Percentiles rank a stretch among this genome's conserved stretches.
Evolutionary conservation across 108 stramenopile species (phyloP).

Genomic region (Stephanodiscus minutulus): DNA sequence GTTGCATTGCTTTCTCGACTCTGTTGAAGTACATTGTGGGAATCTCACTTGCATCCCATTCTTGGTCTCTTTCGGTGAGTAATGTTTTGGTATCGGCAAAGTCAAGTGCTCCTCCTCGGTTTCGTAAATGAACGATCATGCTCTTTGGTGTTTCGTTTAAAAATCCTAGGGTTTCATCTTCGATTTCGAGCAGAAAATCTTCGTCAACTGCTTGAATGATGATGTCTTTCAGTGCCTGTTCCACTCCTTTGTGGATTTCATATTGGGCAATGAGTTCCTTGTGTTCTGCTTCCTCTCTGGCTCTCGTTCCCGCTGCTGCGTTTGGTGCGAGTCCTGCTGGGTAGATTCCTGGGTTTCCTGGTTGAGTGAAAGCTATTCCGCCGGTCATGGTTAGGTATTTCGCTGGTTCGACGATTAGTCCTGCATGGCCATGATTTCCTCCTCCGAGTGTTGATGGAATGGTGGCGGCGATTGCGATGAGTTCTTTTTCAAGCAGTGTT

Average conservation of each 20-base stretch:
- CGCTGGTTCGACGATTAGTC: too few species aligned
- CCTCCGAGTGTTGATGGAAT: too few species aligned
- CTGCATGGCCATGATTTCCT: too few species aligned
- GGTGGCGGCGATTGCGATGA: too few species aligned
- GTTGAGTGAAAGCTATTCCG: neutral
- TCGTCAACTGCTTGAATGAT: slow-evolving; percentile 1
- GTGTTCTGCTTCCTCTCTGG: slow-evolving; percentile 10
- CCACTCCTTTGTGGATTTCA: neutral
- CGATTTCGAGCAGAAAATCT: neutral
- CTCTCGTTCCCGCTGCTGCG: neutral
- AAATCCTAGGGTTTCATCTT: neutral
- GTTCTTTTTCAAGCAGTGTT: too few species aligned
- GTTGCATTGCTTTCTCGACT: neutral
- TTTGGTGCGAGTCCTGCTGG: neutral
- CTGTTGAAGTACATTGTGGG: slow-evolving; percentile 3
- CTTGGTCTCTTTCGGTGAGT: neutral
- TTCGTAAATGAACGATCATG: neutral
- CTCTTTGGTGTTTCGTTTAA: slow-evolving; percentile 1
- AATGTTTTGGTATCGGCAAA: neutral
- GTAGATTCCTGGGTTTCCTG: neutral
- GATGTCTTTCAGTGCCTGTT: neutral
- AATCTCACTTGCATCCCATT: neutral
- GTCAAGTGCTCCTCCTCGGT: neutral
- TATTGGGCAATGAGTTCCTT: neutral
- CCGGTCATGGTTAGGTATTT: too few species aligned